Conservation (phyloP, 2,329 filamentous ascomycete genomes). For the Neobulgaria alba region DNA sequence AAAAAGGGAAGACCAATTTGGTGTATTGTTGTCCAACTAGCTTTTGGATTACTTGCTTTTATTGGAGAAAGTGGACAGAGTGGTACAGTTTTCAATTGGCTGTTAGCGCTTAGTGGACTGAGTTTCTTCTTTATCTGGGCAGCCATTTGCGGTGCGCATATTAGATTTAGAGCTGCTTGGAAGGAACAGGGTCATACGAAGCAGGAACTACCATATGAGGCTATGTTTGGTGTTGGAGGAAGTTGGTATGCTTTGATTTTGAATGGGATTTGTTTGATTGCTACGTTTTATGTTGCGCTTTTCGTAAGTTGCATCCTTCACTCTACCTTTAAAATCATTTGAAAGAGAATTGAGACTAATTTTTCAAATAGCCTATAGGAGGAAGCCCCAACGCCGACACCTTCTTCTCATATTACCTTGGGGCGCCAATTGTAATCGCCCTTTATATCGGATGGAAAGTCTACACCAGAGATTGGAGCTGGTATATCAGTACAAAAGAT, state of each 20-base stretch:
- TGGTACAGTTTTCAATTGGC: slow-evolving; percentile 48
- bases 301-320: slow-evolving; percentile 29
- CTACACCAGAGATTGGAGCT: slow-evolving; percentile 32
- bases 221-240: slow-evolving; percentile 48
- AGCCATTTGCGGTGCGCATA: slow-evolving; percentile 54
- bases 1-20: slow-evolving; percentile 50
- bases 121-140: slow-evolving; percentile 55
- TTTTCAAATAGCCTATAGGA: slow-evolving; percentile 42
- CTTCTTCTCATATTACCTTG: slow-evolving; percentile 53
- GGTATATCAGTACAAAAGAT: slow-evolving; percentile 8
- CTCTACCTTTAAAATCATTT: neutral
- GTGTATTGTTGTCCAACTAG: slow-evolving; percentile 42
- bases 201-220: slow-evolving; percentile 54
- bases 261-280: slow-evolving; percentile 59
- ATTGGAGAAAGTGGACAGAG: slow-evolving; percentile 33
- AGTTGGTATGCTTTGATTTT: slow-evolving; percentile 51
- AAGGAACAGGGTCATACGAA: slow-evolving; percentile 43
- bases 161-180: slow-evolving; percentile 57
- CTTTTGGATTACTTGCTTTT: slow-evolving; percentile 51
- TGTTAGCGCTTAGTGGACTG: slow-evolving; percentile 51
- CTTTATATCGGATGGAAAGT: slow-evolving; percentile 60
- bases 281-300: slow-evolving; percentile 32
- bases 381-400: slow-evolving; percentile 31
- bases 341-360: neutral
- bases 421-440: slow-evolving; percentile 41